Evolutionary conservation across 2,329 filamentous ascomycete species (phyloP), one percentile per base, ranked within the genome.

Genomic region (Diplodia intermedia): DNA sequence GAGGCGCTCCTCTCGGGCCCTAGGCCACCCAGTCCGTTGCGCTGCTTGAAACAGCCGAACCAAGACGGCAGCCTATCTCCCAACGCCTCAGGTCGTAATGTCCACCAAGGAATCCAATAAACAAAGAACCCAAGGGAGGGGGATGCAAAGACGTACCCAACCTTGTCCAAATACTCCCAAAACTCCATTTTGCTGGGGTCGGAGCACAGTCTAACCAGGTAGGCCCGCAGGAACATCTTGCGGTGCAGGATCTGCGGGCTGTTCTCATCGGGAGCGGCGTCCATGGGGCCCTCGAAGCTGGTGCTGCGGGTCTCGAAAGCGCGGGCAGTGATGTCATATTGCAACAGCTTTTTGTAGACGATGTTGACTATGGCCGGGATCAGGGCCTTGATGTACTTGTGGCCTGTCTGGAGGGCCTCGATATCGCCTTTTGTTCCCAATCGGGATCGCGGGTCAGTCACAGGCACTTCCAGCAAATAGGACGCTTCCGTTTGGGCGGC

Each of bases 321-420:
- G 65, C 90, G 86, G 1, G 92, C 91, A 4, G 92, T 95, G 77
- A 94, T 92, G 76, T 94, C 92, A 79, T 91, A 92, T 74, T 89
- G 87, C 12, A 94, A 83, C 0, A 95, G 85, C 76, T 94, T 94
- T 75, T 89, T 89, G 82, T 94, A 95, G 40, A 94, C 90, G 69
- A 93, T 91, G 79, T 94, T 93, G 74, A 94, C 91, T 26, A 95
- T 86, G 55, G 91, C 89, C 1, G 92, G 92, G 71, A 94, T 93
- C 38, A 94, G 86, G n/a, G 89, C 88, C 74, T 90, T 91, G 81
- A 93, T 90, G 80, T 93, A 93, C 77, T 92, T 92, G 69, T 87
- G 83, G 70, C 90, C 91, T 2, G 84, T 82, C 15, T 86, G 83
- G 47, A 94, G 85, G 49, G 90, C 90, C 71, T 91, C 89, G 68